phyloP scores from a whole-genome alignment of 225 moss, liverwort and hornwort genomes.

The Pseudisothecium myosuroides region DNA sequence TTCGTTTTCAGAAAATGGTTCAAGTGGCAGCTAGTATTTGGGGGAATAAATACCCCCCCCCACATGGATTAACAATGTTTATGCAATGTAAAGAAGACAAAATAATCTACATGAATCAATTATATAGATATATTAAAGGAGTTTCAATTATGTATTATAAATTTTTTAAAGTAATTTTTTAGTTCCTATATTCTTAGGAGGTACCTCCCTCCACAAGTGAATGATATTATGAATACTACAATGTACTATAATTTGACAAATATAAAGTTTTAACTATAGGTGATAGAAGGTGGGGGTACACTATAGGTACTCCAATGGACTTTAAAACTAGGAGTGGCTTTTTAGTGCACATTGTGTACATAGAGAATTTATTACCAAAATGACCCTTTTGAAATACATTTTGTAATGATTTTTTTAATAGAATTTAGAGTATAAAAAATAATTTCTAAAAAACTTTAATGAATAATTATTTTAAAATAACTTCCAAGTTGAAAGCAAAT shows the following conservation, averaged over 20 bases:
- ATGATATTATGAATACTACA: background rate
- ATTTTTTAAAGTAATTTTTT: no score
- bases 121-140: accelerated
- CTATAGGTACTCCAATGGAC: accelerated
- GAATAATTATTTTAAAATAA: background rate
- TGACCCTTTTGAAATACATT: accelerated
- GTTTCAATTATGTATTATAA: background rate
- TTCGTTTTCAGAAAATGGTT: background rate
- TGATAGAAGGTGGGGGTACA: accelerated
- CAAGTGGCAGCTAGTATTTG: accelerated
- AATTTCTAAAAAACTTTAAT: background rate
- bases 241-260: no score
- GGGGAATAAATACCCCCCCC: no score
- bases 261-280: background rate
- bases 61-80: background rate
- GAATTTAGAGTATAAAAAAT: background rate
- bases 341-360: background rate
- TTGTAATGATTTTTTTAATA: accelerated
- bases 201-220: background rate
- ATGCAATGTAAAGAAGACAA: background rate
- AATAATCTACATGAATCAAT: background rate
- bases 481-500: background rate
- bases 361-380: background rate
- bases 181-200: background rate
- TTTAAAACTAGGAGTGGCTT: accelerated